These are phyloP conservation scores for Micromonas commoda DNA, from an alignment of 139 green algal genomes.

Conservation along the genomic window DNA sequence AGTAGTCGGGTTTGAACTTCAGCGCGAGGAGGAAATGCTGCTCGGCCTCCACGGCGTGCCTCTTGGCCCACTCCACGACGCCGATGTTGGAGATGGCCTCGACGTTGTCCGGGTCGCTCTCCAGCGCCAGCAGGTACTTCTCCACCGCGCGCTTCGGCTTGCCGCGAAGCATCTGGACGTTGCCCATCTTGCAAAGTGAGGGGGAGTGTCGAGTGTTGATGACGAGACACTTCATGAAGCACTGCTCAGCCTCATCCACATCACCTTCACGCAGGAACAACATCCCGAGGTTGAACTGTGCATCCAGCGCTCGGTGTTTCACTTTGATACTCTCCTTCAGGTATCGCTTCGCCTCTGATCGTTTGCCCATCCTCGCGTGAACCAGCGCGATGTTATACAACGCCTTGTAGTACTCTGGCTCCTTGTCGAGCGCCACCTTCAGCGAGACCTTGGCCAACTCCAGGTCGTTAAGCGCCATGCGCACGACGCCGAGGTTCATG, in stretches of 20 bases:
- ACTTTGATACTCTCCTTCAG: neutral
- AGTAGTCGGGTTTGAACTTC: conserved; percentile 12
- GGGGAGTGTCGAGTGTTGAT: neutral
- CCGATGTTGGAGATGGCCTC: conserved; percentile 24
- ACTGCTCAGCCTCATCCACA: neutral
- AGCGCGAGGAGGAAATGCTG: conserved; percentile 6
- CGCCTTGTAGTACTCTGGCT: conserved; percentile 7
- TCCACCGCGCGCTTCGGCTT: neutral
- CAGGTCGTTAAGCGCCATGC: neutral
- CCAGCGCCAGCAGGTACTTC: conserved; percentile 21
- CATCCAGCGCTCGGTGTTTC: neutral
- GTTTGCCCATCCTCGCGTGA: neutral
- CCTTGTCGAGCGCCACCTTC: conserved; percentile 9
- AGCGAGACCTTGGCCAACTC: no score
- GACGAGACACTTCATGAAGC: neutral
- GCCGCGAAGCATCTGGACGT: neutral
- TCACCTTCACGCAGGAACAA: neutral
- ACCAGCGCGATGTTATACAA: conserved; percentile 5
- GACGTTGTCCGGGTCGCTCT: conserved; percentile 9
- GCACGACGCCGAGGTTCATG: neutral
- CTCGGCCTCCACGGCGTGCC: neutral
- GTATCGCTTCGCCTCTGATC: neutral
- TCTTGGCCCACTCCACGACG: conserved; percentile 19
- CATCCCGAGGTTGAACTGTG: neutral
- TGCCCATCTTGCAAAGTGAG: neutral